These are phyloP conservation scores for Metarhizium album DNA, from an alignment of 2,329 filamentous ascomycete genomes.

Conservation along the genomic window DNA sequence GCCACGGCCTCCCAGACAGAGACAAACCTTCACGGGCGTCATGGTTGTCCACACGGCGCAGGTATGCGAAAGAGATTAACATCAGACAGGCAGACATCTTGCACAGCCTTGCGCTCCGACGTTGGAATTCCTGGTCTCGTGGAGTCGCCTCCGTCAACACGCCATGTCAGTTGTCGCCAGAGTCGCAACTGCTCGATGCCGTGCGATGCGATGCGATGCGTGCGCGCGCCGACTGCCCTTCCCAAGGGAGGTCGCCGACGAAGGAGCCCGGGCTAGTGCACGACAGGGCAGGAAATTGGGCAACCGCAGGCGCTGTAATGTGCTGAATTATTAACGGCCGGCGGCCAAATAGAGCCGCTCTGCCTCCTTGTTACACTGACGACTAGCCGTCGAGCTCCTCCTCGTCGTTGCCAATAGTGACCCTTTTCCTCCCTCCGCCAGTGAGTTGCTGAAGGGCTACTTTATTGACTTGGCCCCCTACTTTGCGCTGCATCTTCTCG, in stretches of 20 bases:
- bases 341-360: conserved; percentile 12
- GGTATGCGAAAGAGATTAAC: conserved; percentile 33
- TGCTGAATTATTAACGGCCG: not conserved
- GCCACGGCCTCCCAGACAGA: conserved; percentile 2
- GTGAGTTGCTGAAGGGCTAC: conserved; percentile 83
- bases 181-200: not conserved
- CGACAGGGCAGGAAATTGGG: conserved; percentile 1
- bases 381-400: conserved; percentile 41
- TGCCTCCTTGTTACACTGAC: conserved; percentile 10
- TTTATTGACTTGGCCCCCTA: conserved; percentile 80
- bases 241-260: conserved; percentile 8
- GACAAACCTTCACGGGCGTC: conserved; percentile 1
- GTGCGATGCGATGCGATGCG: not conserved
- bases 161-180: conserved; percentile 4
- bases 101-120: conserved; percentile 13
- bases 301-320: not conserved
- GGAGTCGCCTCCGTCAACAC: conserved; percentile 9
- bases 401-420: conserved; percentile 69
- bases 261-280: conserved; percentile 7
- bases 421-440: conserved; percentile 72
- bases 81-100: conserved; percentile 22
- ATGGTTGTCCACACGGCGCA: conserved; percentile 9
- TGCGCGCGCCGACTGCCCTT: conserved; percentile 3
- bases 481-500: conserved; percentile 93
- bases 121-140: conserved; percentile 18